Percentiles rank a stretch among this genome's conserved stretches.
These are phyloP conservation scores for Phaeoacremonium minimum DNA, from an alignment of 2,329 filamentous ascomycete genomes.

Conservation along the genomic window DNA sequence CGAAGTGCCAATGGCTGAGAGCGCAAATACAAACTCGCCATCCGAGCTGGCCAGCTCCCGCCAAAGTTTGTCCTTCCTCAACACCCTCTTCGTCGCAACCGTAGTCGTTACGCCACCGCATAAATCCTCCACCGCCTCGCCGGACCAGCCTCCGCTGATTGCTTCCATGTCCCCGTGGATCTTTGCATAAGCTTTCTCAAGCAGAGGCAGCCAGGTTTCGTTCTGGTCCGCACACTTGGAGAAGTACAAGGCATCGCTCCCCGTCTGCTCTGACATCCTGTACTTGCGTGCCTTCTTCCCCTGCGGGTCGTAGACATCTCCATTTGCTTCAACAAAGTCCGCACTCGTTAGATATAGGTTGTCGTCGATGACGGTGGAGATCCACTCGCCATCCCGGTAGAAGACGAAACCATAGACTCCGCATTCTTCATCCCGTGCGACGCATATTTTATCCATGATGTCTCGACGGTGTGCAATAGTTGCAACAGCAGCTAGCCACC, in stretches of 20 bases:
- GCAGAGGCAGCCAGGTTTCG: slow-evolving; percentile 69
- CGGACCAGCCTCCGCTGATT: slow-evolving; percentile 63
- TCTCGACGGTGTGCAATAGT: slow-evolving; percentile 63
- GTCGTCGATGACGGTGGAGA: slow-evolving; percentile 68
- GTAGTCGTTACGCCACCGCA: slow-evolving; percentile 54
- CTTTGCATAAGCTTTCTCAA: slow-evolving; percentile 77
- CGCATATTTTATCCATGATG: slow-evolving; percentile 63
- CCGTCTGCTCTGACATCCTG: slow-evolving; percentile 59
- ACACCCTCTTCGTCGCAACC: slow-evolving; percentile 50
- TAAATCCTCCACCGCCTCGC: slow-evolving; percentile 43
- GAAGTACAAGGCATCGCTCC: slow-evolving; percentile 66
- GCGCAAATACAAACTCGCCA: slow-evolving; percentile 59
- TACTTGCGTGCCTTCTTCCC: slow-evolving; percentile 56
- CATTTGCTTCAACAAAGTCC: slow-evolving; percentile 39
- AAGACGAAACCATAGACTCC: slow-evolving; percentile 75
- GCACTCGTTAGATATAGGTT: slow-evolving; percentile 60
- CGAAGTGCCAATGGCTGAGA: slow-evolving; percentile 25
- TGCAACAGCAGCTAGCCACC: slow-evolving; percentile 67
- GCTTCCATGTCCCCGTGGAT: slow-evolving; percentile 68
- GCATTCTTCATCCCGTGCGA: slow-evolving; percentile 61
- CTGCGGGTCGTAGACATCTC: slow-evolving; percentile 16
- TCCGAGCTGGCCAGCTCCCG: slow-evolving; percentile 62
- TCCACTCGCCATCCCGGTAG: slow-evolving; percentile 67
- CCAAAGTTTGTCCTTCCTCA: slow-evolving; percentile 69
- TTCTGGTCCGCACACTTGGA: slow-evolving; percentile 64